These are phyloP conservation scores for Epichloe scottii DNA, from an alignment of 2,329 filamentous ascomycete genomes.

Conservation along the genomic window DNA sequence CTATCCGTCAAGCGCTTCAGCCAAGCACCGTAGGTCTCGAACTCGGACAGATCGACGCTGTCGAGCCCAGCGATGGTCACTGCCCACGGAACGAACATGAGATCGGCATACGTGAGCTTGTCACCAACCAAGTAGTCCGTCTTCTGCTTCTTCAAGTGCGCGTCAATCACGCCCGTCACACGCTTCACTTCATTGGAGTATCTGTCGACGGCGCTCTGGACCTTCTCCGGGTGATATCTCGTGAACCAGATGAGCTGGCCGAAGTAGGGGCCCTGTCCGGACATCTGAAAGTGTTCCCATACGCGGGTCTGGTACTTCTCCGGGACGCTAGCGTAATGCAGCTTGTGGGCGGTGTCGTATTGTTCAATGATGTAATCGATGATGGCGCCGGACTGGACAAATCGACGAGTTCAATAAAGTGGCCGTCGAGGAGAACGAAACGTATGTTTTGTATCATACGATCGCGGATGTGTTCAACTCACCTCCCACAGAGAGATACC, in stretches of 20 bases:
- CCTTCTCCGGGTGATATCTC: constrained; percentile 11
- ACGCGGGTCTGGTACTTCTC: constrained; percentile 8
- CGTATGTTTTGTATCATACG: too few relatives aligned
- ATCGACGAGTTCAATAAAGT: too few relatives aligned
- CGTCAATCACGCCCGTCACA: constrained; percentile 16
- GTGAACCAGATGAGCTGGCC: constrained; percentile 15
- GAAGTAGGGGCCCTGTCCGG: constrained; percentile 19
- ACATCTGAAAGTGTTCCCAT: constrained; percentile 12
- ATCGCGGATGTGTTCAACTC: too few relatives aligned
- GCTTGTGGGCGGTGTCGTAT: constrained; percentile 10
- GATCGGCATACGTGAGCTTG: constrained; percentile 14
- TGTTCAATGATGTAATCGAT: constrained; percentile 14
- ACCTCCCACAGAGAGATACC: constrained; percentile 13
- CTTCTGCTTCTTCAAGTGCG: constrained; percentile 10
- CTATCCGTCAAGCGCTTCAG: constrained; percentile 1
- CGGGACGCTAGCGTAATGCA: constrained; percentile 6
- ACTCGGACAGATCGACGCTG: not conserved
- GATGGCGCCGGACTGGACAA: constrained; percentile 11
- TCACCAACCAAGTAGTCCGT: constrained; percentile 12
- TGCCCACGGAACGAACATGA: constrained; percentile 15
- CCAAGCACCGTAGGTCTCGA: constrained; percentile 4
- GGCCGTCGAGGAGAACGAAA: too few relatives aligned
- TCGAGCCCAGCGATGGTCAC: not conserved
- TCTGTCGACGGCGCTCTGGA: constrained; percentile 16
- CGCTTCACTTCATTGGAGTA: constrained; percentile 18